These are phyloP conservation scores for Bipolaris gigantea DNA, from an alignment of 2,329 filamentous ascomycete genomes.

Conservation along the genomic window DNA sequence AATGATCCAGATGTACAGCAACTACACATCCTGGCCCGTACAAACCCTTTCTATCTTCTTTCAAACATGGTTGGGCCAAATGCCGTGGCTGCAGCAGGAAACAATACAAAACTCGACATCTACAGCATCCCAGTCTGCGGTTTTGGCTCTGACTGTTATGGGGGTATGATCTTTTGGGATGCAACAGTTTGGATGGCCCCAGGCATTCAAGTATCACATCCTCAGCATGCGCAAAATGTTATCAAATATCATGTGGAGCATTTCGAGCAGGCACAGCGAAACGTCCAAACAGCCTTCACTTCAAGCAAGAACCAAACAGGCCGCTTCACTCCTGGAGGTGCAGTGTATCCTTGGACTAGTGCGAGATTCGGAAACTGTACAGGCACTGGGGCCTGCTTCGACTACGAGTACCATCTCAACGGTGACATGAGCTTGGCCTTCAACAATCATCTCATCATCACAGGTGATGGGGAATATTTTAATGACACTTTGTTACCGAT, in stretches of 20 bases:
- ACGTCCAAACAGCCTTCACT: slow-evolving; percentile 58
- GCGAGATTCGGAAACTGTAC: slow-evolving; percentile 71
- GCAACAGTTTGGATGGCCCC: slow-evolving; percentile 70
- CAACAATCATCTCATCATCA: slow-evolving; percentile 62
- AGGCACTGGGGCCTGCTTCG: slow-evolving; percentile 61
- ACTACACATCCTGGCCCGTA: slow-evolving; percentile 57
- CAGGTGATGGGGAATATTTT: slow-evolving; percentile 61
- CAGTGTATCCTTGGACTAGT: slow-evolving; percentile 69
- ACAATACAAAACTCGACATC: slow-evolving; percentile 57
- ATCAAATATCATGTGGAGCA: slow-evolving; percentile 64
- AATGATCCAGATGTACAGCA: slow-evolving; percentile 59
- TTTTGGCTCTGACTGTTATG: slow-evolving; percentile 68
- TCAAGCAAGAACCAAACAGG: slow-evolving; percentile 63
- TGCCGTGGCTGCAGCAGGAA: slow-evolving; percentile 53
- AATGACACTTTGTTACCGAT: slow-evolving; percentile 61
- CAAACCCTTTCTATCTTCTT: slow-evolving; percentile 60
- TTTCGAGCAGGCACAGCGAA: slow-evolving; percentile 62
- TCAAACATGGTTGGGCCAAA: slow-evolving; percentile 59
- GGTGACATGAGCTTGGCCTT: slow-evolving; percentile 67
- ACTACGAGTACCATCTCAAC: slow-evolving; percentile 73
- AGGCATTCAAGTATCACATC: slow-evolving; percentile 65
- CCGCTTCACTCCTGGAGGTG: slow-evolving; percentile 60
- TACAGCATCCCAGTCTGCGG: slow-evolving; percentile 71
- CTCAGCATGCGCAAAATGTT: slow-evolving; percentile 63
- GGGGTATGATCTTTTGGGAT: slow-evolving; percentile 67